Conservation (phyloP, 164 flowering plant species). For the Protea cynaroides region DNA sequence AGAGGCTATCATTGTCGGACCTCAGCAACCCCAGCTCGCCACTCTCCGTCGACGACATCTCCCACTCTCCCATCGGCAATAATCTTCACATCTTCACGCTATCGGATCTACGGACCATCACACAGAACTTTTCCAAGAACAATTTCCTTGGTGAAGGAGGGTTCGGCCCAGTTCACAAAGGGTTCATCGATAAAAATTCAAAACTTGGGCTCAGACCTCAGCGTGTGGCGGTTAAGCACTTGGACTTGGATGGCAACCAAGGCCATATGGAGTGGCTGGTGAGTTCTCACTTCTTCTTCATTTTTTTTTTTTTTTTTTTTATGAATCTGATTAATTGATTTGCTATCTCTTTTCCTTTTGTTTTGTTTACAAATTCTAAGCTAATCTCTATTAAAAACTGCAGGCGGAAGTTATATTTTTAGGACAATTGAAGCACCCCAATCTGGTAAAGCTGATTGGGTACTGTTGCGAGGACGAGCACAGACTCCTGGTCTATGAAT, state of each 20-base stretch:
- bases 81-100: slow-evolving; percentile 46
- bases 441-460: slow-evolving; percentile 22
- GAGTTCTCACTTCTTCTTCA: no score
- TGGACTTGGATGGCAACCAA: slow-evolving; percentile 38
- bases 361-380: neutral
- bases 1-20: slow-evolving; percentile 37
- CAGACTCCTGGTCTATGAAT: slow-evolving; percentile 31
- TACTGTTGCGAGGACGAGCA: slow-evolving; percentile 63
- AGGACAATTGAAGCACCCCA: slow-evolving; percentile 56
- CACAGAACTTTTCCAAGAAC: slow-evolving; percentile 48
- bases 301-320: no score
- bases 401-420: slow-evolving; percentile 68
- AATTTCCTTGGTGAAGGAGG: slow-evolving; percentile 78
- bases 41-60: slow-evolving; percentile 43
- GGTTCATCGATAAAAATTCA: slow-evolving; percentile 62
- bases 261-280: slow-evolving; percentile 64
- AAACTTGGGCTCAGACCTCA: slow-evolving; percentile 57
- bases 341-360: neutral
- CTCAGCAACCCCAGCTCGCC: slow-evolving; percentile 32
- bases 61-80: slow-evolving; percentile 48
- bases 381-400: neutral
- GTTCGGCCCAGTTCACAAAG: slow-evolving; percentile 74
- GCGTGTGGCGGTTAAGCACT: slow-evolving; percentile 64
- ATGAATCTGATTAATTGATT: no score
- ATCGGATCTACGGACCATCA: slow-evolving; percentile 49